Evolutionary conservation across 1,139 yeast genomes (phyloP), one percentile per base, ranked within the genome.

Genomic region (Taphrina confusa): DNA sequence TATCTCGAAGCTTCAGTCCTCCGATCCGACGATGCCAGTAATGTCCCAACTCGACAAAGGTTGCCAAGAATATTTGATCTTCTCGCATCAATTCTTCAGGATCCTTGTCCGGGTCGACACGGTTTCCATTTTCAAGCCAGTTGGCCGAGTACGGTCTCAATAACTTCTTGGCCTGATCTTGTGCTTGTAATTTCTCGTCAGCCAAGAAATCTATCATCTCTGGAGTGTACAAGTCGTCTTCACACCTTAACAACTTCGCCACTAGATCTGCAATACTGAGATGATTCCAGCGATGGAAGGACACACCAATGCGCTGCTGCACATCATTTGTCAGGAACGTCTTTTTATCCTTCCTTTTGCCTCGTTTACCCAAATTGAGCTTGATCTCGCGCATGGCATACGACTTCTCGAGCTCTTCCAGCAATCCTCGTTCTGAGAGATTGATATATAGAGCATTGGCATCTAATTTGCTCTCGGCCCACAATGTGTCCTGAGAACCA

Each of bases 1-100:
- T 84, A 61, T 82, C 82, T 3, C 82, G 74, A 34, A 88, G 76
- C 47, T 87, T 71, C 40, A 92, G 75, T 1, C 95, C 90, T 51
- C 89, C 76, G n/a, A 95, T 84, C 65, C 98, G 77, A 1, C 90
- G 81, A 63, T 81, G 80, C 98, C 98, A 92, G 70, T 92, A 92
- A 62, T 80, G 80, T 63, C 87, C 80, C 68, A 92, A 74, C 68
- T 90, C 87, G 72, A 81, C 87, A 67, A 90, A 86, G 27, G 91
- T 76, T 66, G 85, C 91, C 57, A 92, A 75, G 69, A 81, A 92
- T 1, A 92, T 77, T 63, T 87, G 79, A 71, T 92, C 98, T 1
- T 92, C 84, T 50, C 97, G 77, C 60, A 86, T 92, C 57, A 92
- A 77, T 50, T 82, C 85, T 0, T 72, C 69, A 0, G 86, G 82